Conservation (phyloP, 2,329 filamentous ascomycete genomes). For the Aspergillus unguis region DNA sequence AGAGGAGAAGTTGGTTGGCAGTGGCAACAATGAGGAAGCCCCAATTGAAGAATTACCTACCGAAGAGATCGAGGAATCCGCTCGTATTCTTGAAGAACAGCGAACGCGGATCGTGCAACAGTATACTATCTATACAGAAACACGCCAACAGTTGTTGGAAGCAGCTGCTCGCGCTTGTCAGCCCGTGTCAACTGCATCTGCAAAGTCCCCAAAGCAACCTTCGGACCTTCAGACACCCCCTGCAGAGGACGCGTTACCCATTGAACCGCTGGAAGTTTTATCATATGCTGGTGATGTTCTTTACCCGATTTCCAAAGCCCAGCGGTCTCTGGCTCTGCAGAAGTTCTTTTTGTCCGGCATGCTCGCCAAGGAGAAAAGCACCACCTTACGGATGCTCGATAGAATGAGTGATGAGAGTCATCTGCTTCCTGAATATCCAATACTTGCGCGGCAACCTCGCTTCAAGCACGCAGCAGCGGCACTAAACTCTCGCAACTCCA, state of each 20-base stretch:
- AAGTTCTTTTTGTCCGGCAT: conserved; percentile 37
- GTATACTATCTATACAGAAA: conserved; percentile 36
- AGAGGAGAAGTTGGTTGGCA: conserved; percentile 46
- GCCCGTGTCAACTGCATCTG: conserved; percentile 25
- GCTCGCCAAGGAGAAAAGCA: conserved; percentile 39
- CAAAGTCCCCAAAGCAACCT: conserved; percentile 20
- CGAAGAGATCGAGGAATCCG: conserved; percentile 31
- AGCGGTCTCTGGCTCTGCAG: conserved; percentile 37
- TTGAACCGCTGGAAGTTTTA: conserved; percentile 30
- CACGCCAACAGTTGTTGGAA: conserved; percentile 36
- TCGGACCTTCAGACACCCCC: conserved; percentile 13
- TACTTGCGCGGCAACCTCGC: conserved; percentile 34
- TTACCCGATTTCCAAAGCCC: conserved; percentile 33
- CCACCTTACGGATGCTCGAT: conserved; percentile 35
- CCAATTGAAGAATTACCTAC: conserved; percentile 26
- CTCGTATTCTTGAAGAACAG: conserved; percentile 29
- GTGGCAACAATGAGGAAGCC: conserved; percentile 29
- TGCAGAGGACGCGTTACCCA: conserved; percentile 16
- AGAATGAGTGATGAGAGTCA: conserved; percentile 43
- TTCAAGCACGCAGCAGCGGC: conserved; percentile 34
- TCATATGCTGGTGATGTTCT: conserved; percentile 33
- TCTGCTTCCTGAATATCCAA: conserved; percentile 42
- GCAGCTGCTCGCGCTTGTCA: conserved; percentile 36
- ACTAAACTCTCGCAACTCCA: conserved; percentile 21
- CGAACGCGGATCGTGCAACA: conserved; percentile 34